Percentiles rank a stretch among this genome's conserved stretches.
These are phyloP conservation scores for Dothistroma pini DNA, from an alignment of 2,329 filamentous ascomycete species.

Conservation along the genomic window DNA sequence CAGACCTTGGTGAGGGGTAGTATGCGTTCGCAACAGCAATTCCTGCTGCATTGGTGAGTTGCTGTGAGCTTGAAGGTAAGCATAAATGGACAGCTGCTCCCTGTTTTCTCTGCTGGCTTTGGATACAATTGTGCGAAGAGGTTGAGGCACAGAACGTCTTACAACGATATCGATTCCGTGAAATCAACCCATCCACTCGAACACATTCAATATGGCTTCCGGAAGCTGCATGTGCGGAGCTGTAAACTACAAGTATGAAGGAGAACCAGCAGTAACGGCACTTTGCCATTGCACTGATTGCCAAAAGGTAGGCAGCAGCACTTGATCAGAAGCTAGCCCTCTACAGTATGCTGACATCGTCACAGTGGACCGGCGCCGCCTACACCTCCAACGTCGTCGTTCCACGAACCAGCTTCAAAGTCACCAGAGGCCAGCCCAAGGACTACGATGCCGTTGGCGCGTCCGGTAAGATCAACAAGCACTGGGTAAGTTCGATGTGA, in stretches of 20 bases:
- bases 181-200: not conserved
- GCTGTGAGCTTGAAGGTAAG: not conserved
- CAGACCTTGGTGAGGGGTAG: not conserved
- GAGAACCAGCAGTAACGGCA: conserved; percentile 36
- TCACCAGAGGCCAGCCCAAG: conserved; percentile 51
- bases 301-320: conserved; percentile 30
- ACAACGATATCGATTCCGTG: not conserved
- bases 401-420: conserved; percentile 44
- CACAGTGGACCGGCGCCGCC: conserved; percentile 49
- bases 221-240: conserved; percentile 32
- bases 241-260: conserved; percentile 31
- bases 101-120: not conserved
- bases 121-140: not conserved
- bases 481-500: conserved; percentile 35
- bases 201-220: conserved; percentile 22
- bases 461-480: conserved; percentile 54
- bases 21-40: not conserved
- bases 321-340: conserved; percentile 23
- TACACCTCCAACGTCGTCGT: conserved; percentile 55
- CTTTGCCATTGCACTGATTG: conserved; percentile 40
- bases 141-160: not conserved
- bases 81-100: not conserved
- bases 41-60: too few relatives aligned
- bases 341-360: not conserved
- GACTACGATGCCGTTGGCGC: conserved; percentile 47